Conservation (phyloP, 2,329 filamentous ascomycete species). For the Colletotrichum sp. region DNA sequence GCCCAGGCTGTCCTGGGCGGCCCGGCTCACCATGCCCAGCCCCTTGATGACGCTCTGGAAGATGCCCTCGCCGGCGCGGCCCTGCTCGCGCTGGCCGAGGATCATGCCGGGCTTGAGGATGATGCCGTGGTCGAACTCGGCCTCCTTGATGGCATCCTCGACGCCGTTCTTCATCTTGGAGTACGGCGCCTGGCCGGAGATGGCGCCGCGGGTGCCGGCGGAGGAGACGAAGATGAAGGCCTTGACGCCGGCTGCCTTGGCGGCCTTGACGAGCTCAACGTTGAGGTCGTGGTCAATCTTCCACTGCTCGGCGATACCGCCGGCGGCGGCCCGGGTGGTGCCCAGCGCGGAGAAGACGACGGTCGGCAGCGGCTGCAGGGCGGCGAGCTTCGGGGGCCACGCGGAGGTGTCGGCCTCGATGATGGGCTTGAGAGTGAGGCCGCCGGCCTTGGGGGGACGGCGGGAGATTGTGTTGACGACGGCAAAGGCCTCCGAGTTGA, state of each 20-base stretch:
- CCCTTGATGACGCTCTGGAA: conserved; percentile 59
- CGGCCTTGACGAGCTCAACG: conserved; percentile 75
- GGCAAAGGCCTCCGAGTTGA: conserved; percentile 56
- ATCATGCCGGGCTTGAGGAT: conserved; percentile 79
- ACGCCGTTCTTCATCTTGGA: conserved; percentile 85
- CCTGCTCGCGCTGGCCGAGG: conserved; percentile 70
- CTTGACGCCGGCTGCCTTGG: conserved; percentile 72
- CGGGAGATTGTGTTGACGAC: conserved; percentile 70
- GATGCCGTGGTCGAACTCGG: conserved; percentile 80
- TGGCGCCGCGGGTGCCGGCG: conserved; percentile 47
- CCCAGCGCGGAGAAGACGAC: conserved; percentile 81
- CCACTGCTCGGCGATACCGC: conserved; percentile 79
- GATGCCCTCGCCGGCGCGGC: conserved; percentile 62
- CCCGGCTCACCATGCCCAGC: conserved; percentile 57
- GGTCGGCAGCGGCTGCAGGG: conserved; percentile 58
- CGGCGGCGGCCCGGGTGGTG: conserved; percentile 78
- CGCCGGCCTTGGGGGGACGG: conserved; percentile 58
- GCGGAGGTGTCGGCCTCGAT: conserved; percentile 69
- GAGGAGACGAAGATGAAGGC: conserved; percentile 81
- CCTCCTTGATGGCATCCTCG: conserved; percentile 74
- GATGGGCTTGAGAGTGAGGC: conserved; percentile 61
- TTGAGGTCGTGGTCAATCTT: conserved; percentile 91
- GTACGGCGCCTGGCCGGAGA: conserved; percentile 50
- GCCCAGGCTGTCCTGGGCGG: conserved; percentile 68
- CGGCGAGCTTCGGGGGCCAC: conserved; percentile 68